Percentiles rank a stretch among this genome's conserved stretches.
These are phyloP conservation scores for Stachybotrys chlorohalonatus DNA, from an alignment of 2,329 filamentous ascomycete species.

Conservation along the genomic window DNA sequence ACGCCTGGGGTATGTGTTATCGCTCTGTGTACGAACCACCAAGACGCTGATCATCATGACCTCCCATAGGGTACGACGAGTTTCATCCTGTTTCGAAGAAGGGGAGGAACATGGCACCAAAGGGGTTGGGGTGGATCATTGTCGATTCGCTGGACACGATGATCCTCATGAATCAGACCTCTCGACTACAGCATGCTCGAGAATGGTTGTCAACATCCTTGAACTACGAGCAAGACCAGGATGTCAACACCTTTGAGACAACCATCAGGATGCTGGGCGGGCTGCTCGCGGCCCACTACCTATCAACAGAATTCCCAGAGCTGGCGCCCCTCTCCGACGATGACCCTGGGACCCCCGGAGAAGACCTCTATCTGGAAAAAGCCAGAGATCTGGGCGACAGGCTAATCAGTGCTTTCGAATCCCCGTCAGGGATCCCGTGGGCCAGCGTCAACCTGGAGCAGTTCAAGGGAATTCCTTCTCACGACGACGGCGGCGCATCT, in stretches of 20 bases:
- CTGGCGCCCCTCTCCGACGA: slow-evolving; percentile 67
- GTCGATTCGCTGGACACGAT: slow-evolving; percentile 92
- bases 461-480: slow-evolving; percentile 66
- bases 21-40: neutral
- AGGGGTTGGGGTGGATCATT: slow-evolving; percentile 96
- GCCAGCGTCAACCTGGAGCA: slow-evolving; percentile 83
- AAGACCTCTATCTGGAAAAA: slow-evolving; percentile 93
- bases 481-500: slow-evolving; percentile 77
- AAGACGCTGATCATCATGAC: neutral
- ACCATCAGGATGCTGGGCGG: slow-evolving; percentile 97
- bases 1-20: slow-evolving; percentile 75
- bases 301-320: slow-evolving; percentile 76
- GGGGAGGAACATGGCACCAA: slow-evolving; percentile 74
- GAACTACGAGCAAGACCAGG: slow-evolving; percentile 84
- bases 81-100: slow-evolving; percentile 76
- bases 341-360: slow-evolving; percentile 62
- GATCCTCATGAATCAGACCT: slow-evolving; percentile 97
- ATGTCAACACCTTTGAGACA: slow-evolving; percentile 96
- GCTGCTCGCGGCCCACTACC: slow-evolving; percentile 84
- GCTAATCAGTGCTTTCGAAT: slow-evolving; percentile 79
- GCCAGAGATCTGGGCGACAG: slow-evolving; percentile 87
- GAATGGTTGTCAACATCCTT: slow-evolving; percentile 80
- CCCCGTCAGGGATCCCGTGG: slow-evolving; percentile 75
- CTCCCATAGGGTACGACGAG: slow-evolving; percentile 61
- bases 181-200: slow-evolving; percentile 71